Evolutionary conservation across 2,329 filamentous ascomycete genomes (phyloP).

Genomic region (Furcasterigmium sp.): DNA sequence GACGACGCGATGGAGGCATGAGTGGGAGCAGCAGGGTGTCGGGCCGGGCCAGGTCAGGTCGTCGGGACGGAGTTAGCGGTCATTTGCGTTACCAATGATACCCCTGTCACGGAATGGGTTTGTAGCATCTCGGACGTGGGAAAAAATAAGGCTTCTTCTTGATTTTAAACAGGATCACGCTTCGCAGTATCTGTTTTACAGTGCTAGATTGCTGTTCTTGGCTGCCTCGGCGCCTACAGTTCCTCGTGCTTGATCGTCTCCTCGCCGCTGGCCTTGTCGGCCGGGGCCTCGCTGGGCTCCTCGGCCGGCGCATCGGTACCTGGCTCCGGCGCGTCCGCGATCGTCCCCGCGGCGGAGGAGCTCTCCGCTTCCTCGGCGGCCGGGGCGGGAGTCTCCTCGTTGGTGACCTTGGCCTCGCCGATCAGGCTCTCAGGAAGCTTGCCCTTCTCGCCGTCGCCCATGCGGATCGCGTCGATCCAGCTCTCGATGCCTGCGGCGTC

Average conservation of each 20-base stretch:
- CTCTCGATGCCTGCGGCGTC: slow-evolving; percentile 61
- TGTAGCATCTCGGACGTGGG: slow-evolving; percentile 1
- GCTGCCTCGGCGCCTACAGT: too few species aligned
- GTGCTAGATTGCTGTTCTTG: too few species aligned
- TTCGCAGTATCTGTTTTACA: too few species aligned
- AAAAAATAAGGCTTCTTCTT: neutral
- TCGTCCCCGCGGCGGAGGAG: slow-evolving; percentile 15
- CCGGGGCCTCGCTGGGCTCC: slow-evolving; percentile 18
- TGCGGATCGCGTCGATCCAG: slow-evolving; percentile 87
- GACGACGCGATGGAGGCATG: slow-evolving; percentile 45
- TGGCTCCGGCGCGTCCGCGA: slow-evolving; percentile 16
- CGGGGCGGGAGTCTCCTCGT: slow-evolving; percentile 28
- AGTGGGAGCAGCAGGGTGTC: slow-evolving; percentile 2
- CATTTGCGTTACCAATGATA: neutral
- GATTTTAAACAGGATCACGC: neutral
- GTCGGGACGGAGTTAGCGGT: neutral
- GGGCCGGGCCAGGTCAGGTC: too few species aligned
- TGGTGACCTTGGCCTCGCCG: slow-evolving; percentile 28
- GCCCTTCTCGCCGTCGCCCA: slow-evolving; percentile 80
- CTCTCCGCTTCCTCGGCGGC: slow-evolving; percentile 1
- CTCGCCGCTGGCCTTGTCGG: slow-evolving; percentile 17
- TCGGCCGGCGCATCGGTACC: slow-evolving; percentile 21
- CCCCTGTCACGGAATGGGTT: slow-evolving; percentile 1
- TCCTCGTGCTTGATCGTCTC: slow-evolving; percentile 37
- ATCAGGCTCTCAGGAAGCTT: slow-evolving; percentile 63